Conservation (phyloP, 1,284 basidiomycete species). For the Cutaneotrichosporon sp. region DNA sequence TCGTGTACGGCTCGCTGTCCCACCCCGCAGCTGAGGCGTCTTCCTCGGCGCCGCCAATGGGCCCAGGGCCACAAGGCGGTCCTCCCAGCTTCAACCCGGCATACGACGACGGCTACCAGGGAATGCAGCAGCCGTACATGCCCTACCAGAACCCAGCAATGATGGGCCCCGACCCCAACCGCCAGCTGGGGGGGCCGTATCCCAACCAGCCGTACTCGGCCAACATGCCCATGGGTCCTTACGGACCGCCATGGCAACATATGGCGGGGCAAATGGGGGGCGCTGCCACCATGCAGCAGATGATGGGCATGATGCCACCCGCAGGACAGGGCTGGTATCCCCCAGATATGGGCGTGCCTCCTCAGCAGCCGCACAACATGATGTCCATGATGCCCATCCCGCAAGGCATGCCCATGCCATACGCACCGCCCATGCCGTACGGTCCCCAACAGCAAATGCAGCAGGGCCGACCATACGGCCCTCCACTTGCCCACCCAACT, state of each 20-base stretch:
- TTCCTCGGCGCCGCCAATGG: neutral
- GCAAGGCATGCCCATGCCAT: constrained; percentile 39
- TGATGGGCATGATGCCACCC: constrained; percentile 13
- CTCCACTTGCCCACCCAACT: constrained; percentile 37
- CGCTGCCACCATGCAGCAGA: too few relatives aligned
- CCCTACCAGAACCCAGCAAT: constrained; percentile 15
- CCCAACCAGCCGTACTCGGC: constrained; percentile 11
- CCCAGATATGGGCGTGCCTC: constrained; percentile 25
- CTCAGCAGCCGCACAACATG: constrained; percentile 15
- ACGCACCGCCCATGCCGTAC: constrained; percentile 20
- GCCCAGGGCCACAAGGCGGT: neutral
- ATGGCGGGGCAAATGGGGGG: too few relatives aligned
- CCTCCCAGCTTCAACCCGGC: constrained; percentile 7
- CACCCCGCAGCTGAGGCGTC: constrained; percentile 25
- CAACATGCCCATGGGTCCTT: constrained; percentile 18
- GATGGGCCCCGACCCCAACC: constrained; percentile 15
- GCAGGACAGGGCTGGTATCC: constrained; percentile 17
- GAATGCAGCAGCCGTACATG: constrained; percentile 17
- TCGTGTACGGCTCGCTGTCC: constrained; percentile 43
- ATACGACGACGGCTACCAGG: constrained; percentile 5
- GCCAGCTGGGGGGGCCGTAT: constrained; percentile 12
- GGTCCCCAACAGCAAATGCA: constrained; percentile 12
- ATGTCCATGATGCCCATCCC: constrained; percentile 41
- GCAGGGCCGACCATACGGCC: constrained; percentile 2
- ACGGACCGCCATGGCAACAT: constrained; percentile 16